Percentiles rank a stretch among this genome's conserved stretches.
These are phyloP conservation scores for Magnusiomyces ingens DNA, from an alignment of 1,139 yeast species.

Conservation along the genomic window DNA sequence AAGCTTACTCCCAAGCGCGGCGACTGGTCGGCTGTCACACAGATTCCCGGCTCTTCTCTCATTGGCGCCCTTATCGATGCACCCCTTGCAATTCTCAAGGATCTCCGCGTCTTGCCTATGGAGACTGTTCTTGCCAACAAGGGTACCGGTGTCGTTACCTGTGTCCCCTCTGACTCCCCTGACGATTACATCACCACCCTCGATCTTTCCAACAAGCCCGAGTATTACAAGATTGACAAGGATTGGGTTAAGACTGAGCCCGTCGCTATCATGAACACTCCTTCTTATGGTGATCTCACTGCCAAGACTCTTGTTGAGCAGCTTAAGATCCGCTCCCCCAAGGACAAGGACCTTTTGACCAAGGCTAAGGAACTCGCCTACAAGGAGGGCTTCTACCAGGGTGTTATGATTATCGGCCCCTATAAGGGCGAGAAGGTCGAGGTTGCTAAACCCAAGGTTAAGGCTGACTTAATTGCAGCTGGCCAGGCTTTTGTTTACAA, in stretches of 20 bases:
- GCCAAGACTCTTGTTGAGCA: constrained; percentile 83
- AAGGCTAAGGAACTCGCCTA: constrained; percentile 91
- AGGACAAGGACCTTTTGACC: constrained; percentile 80
- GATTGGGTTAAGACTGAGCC: constrained; percentile 78
- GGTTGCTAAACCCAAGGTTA: constrained; percentile 81
- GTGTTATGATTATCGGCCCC: constrained; percentile 71
- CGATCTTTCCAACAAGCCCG: constrained; percentile 85
- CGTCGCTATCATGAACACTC: constrained; percentile 69
- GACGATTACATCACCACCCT: constrained; percentile 86
- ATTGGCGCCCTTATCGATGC: constrained; percentile 85
- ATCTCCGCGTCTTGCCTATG: constrained; percentile 90
- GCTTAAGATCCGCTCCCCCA: constrained; percentile 89
- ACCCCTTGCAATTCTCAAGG: constrained; percentile 66
- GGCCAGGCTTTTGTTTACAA: constrained; percentile 84
- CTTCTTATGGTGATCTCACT: constrained; percentile 80
- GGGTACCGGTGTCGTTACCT: constrained; percentile 99
- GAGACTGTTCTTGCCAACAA: constrained; percentile 90
- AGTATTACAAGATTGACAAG: constrained; percentile 75
- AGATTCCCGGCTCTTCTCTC: constrained; percentile 62
- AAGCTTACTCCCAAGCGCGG: constrained; percentile 89
- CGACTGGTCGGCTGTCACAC: constrained; percentile 51
- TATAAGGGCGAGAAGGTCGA: constrained; percentile 89
- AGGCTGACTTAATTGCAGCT: constrained; percentile 66
- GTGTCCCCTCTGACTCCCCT: constrained; percentile 98
- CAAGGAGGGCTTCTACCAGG: constrained; percentile 94